phyloP scores from a whole-genome alignment of 139 green algal species.

The Yamagishiella unicocca region DNA sequence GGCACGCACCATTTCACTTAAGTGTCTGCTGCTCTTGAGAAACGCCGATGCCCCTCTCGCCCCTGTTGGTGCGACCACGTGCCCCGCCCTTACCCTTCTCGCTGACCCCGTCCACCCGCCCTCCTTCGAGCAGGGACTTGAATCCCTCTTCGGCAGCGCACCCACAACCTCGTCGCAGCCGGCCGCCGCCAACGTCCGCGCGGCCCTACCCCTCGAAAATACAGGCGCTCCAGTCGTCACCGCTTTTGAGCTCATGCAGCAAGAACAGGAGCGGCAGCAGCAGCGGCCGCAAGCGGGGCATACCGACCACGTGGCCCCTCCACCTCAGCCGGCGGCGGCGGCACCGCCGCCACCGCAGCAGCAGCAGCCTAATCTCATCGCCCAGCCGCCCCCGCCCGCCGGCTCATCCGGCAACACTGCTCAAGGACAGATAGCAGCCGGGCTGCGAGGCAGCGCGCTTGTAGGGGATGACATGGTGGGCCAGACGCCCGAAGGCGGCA shows the following conservation, averaged over 20 bases:
- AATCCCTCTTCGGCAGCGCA: no score
- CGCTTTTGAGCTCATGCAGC: slow-evolving; percentile 29
- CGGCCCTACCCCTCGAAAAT: slow-evolving; percentile 43
- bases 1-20: no score
- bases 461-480: neutral
- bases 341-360: neutral
- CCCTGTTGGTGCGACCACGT: no score
- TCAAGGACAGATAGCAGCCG: neutral
- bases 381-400: neutral
- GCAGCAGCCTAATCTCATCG: neutral
- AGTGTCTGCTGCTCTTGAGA: no score
- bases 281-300: neutral
- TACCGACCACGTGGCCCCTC: neutral
- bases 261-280: neutral
- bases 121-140: no score
- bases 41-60: no score
- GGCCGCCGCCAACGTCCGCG: neutral
- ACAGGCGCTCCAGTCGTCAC: neutral
- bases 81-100: no score
- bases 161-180: no score
- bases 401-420: neutral
- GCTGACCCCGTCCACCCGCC: neutral
- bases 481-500: neutral
- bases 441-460: neutral
- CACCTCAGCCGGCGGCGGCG: neutral